phyloP scores from a whole-genome alignment of 345 rosid species.

The Bruguiera gymnorhiza region DNA sequence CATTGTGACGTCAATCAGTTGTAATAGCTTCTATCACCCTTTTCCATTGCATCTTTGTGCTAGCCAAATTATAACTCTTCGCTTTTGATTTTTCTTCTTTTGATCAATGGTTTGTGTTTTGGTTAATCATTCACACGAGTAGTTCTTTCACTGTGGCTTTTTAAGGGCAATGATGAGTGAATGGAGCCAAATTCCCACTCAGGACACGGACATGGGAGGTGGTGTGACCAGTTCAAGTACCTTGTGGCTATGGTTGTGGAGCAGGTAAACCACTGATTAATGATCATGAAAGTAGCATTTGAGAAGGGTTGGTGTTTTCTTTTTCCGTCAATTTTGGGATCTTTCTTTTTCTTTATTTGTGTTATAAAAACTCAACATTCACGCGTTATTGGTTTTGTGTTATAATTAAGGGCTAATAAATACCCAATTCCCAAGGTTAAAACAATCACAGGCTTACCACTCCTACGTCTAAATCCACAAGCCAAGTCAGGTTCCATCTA shows the following conservation, averaged over 20 bases:
- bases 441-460: no score
- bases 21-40: background rate
- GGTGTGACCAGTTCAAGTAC: background rate
- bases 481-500: no score
- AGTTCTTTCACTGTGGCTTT: constrained; percentile 1
- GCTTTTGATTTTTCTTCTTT: background rate
- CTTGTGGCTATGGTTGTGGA: background rate
- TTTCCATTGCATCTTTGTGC: background rate
- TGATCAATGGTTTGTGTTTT: background rate
- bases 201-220: constrained; percentile 1
- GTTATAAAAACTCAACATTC: no score
- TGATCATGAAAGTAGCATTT: no score
- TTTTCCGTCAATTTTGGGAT: no score
- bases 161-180: background rate
- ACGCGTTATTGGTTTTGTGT: no score
- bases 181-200: constrained; percentile 8
- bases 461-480: no score
- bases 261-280: background rate
- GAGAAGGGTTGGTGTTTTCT: no score
- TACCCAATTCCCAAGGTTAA: no score
- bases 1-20: constrained; percentile 9
- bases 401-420: no score
- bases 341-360: no score
- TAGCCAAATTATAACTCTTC: background rate
- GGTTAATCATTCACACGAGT: constrained; percentile 4